Evolutionary conservation across 805 yeast species (phyloP), one percentile per base, ranked within the genome.

Genomic region (Myxozyma melibiosi): DNA sequence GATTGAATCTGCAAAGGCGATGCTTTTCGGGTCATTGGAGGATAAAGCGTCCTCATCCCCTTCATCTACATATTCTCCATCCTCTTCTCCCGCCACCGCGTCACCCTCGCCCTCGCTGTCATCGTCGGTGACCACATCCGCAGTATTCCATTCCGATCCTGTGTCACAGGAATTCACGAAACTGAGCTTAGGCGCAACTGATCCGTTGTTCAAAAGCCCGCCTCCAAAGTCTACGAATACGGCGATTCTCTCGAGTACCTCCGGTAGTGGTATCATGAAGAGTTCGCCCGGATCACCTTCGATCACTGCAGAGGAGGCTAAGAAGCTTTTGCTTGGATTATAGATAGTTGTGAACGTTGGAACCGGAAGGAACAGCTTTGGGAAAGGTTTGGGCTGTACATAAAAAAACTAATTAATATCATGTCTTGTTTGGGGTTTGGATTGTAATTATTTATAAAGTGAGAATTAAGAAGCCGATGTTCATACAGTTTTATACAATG

Each of bases 261-360:
- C 55, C 5, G 31, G 41, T 18, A 41, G 8, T 16, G 25, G 30
- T 13, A 34, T 24, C 3, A 37, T 48, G 14, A 43, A 51, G 24
- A 30, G 25, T 4, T n/a, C 55, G 24, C 44, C 31, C n/a, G 31
- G 43, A n/a, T 22, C 51, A 5, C 34, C 39, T 2, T 20, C 56
- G 41, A 46, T 58, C 11, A 33, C 59, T 13, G 52, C 47, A 7
- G 63, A 58, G 20, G 63, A 58, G 22, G 60, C 63, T 7, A 58
- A 58, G 35, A 46, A 53, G 43, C 31, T 55, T 6, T 34, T 49
- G 16, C 45, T 58, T 1, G 62, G 62, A 7, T 42, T 58, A 16
- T 58, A 35, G 28, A 40, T 25, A 13, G 27, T 41, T 25, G 13
- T 27, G 14, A n/a, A n/a, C n/a, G n/a, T n/a, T n/a, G n/a, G n/a